Conservation (phyloP, 163 green algal species). For the Botryococcus braunii region DNA sequence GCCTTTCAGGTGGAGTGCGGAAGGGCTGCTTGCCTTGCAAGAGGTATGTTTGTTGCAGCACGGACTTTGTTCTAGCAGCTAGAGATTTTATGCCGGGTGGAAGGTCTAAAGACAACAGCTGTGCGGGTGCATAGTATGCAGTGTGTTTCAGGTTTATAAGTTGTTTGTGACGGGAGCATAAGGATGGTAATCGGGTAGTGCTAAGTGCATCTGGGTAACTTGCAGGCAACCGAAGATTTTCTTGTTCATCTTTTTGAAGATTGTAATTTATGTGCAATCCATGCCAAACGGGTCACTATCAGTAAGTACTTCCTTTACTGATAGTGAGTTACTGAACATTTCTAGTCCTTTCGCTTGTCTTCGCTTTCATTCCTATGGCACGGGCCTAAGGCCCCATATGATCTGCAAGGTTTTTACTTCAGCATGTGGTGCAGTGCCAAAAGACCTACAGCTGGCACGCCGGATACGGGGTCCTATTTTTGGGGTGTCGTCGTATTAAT, state of each 20-base stretch:
- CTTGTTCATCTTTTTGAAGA: conserved; percentile 85
- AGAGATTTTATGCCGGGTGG: too few species aligned
- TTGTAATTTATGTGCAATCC: conserved; percentile 92
- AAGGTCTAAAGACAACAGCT: too few species aligned
- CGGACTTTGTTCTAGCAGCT: too few species aligned
- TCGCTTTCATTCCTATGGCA: neutral
- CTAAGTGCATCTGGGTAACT: too few species aligned
- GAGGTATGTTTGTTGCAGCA: conserved; percentile 45
- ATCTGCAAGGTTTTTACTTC: neutral
- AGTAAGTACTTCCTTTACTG: conserved; percentile 43
- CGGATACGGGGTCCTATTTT: conserved; percentile 71
- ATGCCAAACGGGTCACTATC: conserved; percentile 91
- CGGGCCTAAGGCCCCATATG: neutral
- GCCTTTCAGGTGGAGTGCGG: conserved; percentile 87
- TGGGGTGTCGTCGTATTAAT: conserved; percentile 69
- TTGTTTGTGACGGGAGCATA: too few species aligned
- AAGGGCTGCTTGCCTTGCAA: conserved; percentile 83
- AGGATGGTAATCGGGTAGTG: too few species aligned
- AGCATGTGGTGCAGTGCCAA: conserved; percentile 41
- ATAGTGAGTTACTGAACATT: neutral
- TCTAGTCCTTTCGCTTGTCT: neutral
- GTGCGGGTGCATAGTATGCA: too few species aligned
- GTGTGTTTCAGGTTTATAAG: too few species aligned
- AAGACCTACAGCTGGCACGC: conserved; percentile 73
- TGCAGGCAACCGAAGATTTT: conserved; percentile 68